Evolutionary conservation across 2,329 filamentous ascomycete species (phyloP).

Genomic region (Teratosphaeria nubilosa): DNA sequence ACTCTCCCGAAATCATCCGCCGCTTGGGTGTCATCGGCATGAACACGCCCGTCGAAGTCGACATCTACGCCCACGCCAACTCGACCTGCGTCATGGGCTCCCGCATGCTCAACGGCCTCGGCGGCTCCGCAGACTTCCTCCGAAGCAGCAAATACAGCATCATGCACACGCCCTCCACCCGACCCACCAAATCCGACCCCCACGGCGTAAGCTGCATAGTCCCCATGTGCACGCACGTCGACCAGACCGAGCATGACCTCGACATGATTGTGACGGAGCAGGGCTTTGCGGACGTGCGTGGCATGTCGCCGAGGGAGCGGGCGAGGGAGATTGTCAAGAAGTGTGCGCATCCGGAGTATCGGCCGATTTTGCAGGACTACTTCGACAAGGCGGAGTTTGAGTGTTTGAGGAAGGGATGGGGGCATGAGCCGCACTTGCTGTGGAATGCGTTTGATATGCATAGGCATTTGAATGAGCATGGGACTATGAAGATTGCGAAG

Average conservation of each 20-base stretch:
- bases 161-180: constrained; percentile 81
- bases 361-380: constrained; percentile 72
- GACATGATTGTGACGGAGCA: constrained; percentile 75
- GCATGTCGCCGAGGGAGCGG: constrained; percentile 67
- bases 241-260: constrained; percentile 87
- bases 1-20: constrained; percentile 83
- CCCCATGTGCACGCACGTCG: constrained; percentile 86
- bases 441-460: constrained; percentile 87
- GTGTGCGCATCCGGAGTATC: constrained; percentile 77
- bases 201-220: constrained; percentile 77
- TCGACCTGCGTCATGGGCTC: constrained; percentile 80
- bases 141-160: constrained; percentile 73
- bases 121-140: constrained; percentile 73
- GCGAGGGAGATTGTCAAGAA: constrained; percentile 78
- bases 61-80: constrained; percentile 92
- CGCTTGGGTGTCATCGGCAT: constrained; percentile 82
- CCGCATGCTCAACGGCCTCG: constrained; percentile 78
- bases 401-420: constrained; percentile 77
- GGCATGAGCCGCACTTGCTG: constrained; percentile 78
- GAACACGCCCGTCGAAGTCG: constrained; percentile 90
- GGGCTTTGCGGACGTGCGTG: constrained; percentile 76
- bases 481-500: constrained; percentile 74
- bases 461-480: constrained; percentile 68
- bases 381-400: constrained; percentile 78
- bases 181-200: constrained; percentile 73